Evolutionary conservation across 2,329 filamentous ascomycete species (phyloP).

Genomic region (Pseudogymnoascus sp.): DNA sequence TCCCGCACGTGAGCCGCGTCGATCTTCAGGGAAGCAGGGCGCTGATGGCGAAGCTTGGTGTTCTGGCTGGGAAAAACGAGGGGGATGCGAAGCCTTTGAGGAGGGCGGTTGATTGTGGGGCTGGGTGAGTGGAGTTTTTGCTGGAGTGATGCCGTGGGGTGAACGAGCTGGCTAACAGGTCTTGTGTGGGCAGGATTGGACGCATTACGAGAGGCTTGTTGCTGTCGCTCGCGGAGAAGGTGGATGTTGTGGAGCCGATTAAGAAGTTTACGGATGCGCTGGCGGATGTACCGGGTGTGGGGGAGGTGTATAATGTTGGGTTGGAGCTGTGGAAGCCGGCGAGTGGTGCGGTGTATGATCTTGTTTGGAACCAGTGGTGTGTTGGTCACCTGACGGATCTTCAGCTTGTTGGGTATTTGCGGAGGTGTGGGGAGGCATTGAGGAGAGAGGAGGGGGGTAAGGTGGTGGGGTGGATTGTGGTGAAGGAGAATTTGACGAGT

Average conservation of each 20-base stretch:
- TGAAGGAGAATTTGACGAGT: constrained; percentile 72
- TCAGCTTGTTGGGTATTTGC: constrained; percentile 63
- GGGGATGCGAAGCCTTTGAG: constrained; percentile 18
- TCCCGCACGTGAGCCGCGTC: constrained; percentile 58
- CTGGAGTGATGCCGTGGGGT: not conserved
- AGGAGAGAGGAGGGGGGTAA: constrained; percentile 35
- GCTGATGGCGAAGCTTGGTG: constrained; percentile 61
- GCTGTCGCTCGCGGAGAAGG: constrained; percentile 57
- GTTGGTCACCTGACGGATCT: constrained; percentile 71
- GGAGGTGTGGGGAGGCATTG: constrained; percentile 49
- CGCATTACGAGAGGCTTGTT: constrained; percentile 74
- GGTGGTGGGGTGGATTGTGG: constrained; percentile 50
- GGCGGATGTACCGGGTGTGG: constrained; percentile 48
- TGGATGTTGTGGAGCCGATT: constrained; percentile 84
- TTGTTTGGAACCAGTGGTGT: constrained; percentile 92
- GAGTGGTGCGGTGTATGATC: constrained; percentile 53
- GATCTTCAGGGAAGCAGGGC: constrained; percentile 65
- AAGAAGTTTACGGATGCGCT: constrained; percentile 68
- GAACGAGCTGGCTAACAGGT: not conserved
- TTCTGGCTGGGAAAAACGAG: constrained; percentile 29
- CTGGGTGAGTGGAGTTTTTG: constrained; percentile 27
- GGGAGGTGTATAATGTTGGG: constrained; percentile 62
- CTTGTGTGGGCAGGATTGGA: constrained; percentile 55
- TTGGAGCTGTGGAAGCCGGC: constrained; percentile 62
- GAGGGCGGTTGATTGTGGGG: constrained; percentile 33